Conservation (phyloP, 2,329 filamentous ascomycete species). For the Dothideomycetidae sp. region DNA sequence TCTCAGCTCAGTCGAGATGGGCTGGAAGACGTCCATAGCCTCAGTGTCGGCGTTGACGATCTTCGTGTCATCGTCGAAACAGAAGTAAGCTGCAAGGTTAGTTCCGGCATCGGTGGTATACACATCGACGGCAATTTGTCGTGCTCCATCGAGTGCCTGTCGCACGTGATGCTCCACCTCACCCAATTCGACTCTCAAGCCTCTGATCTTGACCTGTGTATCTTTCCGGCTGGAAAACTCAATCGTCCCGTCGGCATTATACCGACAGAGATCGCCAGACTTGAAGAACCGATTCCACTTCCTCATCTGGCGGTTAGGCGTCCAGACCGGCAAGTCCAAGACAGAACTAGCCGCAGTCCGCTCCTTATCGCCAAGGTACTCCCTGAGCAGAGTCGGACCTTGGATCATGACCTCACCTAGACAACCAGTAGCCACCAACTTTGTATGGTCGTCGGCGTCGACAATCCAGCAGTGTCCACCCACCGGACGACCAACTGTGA, state of each 20-base stretch:
- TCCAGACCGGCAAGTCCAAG: background rate
- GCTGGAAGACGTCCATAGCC: constrained; percentile 24
- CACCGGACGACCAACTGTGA: background rate
- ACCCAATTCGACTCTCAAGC: constrained; percentile 59
- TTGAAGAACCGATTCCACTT: constrained; percentile 44
- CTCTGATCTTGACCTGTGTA: constrained; percentile 63
- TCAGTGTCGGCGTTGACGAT: background rate
- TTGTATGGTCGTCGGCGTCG: constrained; percentile 16
- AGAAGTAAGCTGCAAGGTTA: background rate
- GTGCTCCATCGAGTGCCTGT: constrained; percentile 17
- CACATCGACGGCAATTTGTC: constrained; percentile 29
- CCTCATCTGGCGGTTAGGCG: background rate
- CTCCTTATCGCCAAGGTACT: constrained; percentile 24
- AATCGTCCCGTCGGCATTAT: constrained; percentile 59
- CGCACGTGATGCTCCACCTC: constrained; percentile 51
- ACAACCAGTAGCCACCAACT: constrained; percentile 27
- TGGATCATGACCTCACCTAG: constrained; percentile 32
- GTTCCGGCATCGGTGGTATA: background rate
- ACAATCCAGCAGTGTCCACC: constrained; percentile 18
- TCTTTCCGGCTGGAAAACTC: constrained; percentile 56
- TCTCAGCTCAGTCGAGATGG: constrained; percentile 27
- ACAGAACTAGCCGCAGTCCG: constrained; percentile 21
- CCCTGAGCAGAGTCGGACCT: constrained; percentile 29
- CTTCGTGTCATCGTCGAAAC: background rate
- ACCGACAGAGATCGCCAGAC: constrained; percentile 61